Base-by-base conservation (phyloP, 192 early-diverging fungal species). In the Gaertneriomyces semiglobifer region DNA sequence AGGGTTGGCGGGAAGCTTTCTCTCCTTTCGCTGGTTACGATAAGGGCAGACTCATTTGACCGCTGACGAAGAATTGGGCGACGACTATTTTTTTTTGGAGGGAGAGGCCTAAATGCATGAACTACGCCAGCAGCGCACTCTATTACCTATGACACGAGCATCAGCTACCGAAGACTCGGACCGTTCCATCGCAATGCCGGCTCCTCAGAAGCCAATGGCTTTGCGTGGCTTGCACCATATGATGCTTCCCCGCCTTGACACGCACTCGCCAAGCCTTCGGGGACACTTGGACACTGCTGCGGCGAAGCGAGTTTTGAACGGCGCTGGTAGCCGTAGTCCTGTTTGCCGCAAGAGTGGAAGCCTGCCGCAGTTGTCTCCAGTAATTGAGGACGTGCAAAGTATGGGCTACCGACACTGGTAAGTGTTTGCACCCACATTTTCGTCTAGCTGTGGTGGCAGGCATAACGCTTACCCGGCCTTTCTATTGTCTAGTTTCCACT, bases 211-310 rank as follows among this genome's bases (percentile, higher is more conserved):
- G 39, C 55, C 55, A 39, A 5, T 57, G 55, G 61, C 61, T 6
- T n/a, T 62, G 4, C 42, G 42, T 19, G 50, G n/a, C 16, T 41
- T 9, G n/a, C 60, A n/a, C 50, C 63, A 66, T 47, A 66, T 66
- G 65, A 53, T 66, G 44, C 43, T 66, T 9, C 65, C 65, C 6
- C 38, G 65, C 10, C 42, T 66, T 11, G 65, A 66, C 51, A 56
- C 65, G 2, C 58, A 38, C 44, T 66, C 65, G 41, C 65, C 65
- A 19, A 19, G 4, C 11, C 20, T 41, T 59, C 57, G 16, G 20
- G 25, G 60, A 7, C 5, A 42, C 54, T 11, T 16, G 9, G 11
- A 56, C 54, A 11, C 2, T 33, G 4, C 11, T 10, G 11, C 18
- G 18, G 38, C 14, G 14, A 25, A 8, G 53, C 19, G 53, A 59